Evolutionary conservation across 2,329 filamentous ascomycete genomes (phyloP).

Genomic region (Fusarium zealandicum): DNA sequence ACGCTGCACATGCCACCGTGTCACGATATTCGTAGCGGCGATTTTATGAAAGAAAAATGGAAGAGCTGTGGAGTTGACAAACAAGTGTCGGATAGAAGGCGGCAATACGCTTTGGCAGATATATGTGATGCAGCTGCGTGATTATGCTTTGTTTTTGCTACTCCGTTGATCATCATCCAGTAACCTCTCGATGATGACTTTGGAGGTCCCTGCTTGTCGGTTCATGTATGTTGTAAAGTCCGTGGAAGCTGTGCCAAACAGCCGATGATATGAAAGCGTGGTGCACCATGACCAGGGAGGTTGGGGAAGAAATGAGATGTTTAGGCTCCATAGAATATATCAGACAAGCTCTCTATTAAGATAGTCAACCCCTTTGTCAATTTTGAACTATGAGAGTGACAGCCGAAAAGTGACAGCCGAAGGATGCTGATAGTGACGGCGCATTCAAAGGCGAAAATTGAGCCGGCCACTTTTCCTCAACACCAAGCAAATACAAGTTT

Average conservation of each 20-base stretch:
- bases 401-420: neutral
- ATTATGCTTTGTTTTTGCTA: too few species aligned
- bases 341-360: too few species aligned
- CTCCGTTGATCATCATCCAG: too few species aligned
- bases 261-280: too few species aligned
- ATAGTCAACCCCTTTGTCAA: too few species aligned
- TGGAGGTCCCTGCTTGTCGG: too few species aligned
- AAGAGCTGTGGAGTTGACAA: constrained; percentile 45
- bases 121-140: neutral
- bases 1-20: constrained; percentile 43
- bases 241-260: too few species aligned
- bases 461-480: constrained; percentile 22
- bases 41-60: constrained; percentile 46
- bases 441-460: neutral
- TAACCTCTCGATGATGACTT: too few species aligned
- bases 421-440: neutral
- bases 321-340: too few species aligned
- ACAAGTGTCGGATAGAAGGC: constrained; percentile 49
- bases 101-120: constrained; percentile 32
- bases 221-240: too few species aligned
- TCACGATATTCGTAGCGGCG: constrained; percentile 45
- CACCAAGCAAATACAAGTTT: neutral
- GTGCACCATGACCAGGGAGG: too few species aligned
- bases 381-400: neutral
- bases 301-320: too few species aligned